Base-by-base conservation (phyloP, 805 yeast genomes). In the Saccharomyces jurei region DNA sequence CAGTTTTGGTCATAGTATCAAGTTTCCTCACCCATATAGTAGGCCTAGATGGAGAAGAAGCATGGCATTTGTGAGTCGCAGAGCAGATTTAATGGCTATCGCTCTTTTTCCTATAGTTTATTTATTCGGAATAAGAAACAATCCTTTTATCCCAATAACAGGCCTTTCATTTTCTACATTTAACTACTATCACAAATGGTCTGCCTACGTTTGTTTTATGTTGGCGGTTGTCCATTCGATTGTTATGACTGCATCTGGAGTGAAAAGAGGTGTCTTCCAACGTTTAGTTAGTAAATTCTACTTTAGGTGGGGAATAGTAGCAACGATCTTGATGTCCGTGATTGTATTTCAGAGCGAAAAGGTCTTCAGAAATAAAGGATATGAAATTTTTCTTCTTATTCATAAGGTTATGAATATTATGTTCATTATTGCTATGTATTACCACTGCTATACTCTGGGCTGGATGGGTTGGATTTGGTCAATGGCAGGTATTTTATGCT, bases 41-140 rank as follows among this genome's bases (percentile, higher is more conserved):
- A 60, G 62, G 0, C 64, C 63, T 27, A 63, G 69, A 56, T 75
- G 65, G 64, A 69, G 52, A 54, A 70, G 67, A 53, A 61, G 69
- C 14, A 49, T 69, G 53, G 75, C 69, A 48, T 55, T 74, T 53
- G 69, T 83, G 17, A 82, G 80, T 46, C 84, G 81, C 64, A 74
- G 88, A 67, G 70, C 80, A 5, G 85, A 79, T 50, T 53, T 81
- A 21, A 69, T 80, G 67, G 68, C 79, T 2, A 67, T 80, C 41
- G 80, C 79, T 52, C 55, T 82, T 50, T 74, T 83, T 54, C 92
- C 94, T 0, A 65, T 78, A 6, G 65, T 82, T 17, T 78, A 81
- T 56, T 69, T 86, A 54, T 84, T 87, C 67, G 88, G 89, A 4
- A 85, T 86, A 30, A 74, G 94, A 62, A 88, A 87, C 67, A 87